A percentile compares a stretch with the other conserved stretches of the same genome.
These are phyloP conservation scores for Paecilomyces dactylethromorphus DNA, from an alignment of 2,329 filamentous ascomycete genomes.

Conservation along the genomic window DNA sequence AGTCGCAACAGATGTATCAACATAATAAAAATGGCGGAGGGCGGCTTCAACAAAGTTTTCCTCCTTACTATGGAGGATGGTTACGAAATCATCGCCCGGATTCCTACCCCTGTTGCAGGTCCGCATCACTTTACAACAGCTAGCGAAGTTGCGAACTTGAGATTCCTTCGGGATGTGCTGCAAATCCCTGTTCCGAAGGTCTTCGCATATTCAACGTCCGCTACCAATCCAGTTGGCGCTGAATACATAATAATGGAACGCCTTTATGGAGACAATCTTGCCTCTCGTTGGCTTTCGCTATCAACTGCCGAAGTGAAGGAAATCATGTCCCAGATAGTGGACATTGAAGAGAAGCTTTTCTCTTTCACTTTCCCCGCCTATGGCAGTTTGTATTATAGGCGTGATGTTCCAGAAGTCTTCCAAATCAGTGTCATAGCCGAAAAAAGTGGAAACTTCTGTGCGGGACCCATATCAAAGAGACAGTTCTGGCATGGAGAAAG, in stretches of 20 bases:
- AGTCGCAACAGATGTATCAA: too few species aligned
- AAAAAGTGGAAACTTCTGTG: conserved; percentile 14
- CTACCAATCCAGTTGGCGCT: conserved; percentile 31
- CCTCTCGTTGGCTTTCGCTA: conserved; percentile 18
- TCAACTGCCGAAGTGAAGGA: conserved; percentile 17
- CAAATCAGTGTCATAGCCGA: conserved; percentile 7
- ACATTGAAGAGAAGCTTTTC: conserved; percentile 20
- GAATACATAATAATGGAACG: conserved; percentile 41
- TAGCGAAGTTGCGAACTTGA: conserved; percentile 19
- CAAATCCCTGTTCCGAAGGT: conserved; percentile 31
- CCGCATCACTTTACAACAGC: conserved; percentile 19
- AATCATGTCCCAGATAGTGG: conserved; percentile 18
- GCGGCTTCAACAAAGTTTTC: too few species aligned
- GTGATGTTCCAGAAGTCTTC: conserved; percentile 11
- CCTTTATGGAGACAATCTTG: conserved; percentile 25
- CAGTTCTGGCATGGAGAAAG: conserved; percentile 24
- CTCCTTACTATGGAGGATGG: too few species aligned
- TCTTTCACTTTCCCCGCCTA: conserved; percentile 19
- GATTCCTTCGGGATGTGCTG: conserved; percentile 20
- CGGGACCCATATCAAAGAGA: conserved; percentile 19
- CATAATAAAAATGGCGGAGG: too few species aligned
- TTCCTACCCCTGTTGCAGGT: conserved; percentile 19
- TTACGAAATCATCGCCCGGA: too few species aligned
- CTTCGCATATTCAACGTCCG: conserved; percentile 26
- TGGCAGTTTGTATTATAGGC: conserved; percentile 20